Conservation (phyloP, 1,284 basidiomycete genomes). For the Pterulicium gracile region DNA sequence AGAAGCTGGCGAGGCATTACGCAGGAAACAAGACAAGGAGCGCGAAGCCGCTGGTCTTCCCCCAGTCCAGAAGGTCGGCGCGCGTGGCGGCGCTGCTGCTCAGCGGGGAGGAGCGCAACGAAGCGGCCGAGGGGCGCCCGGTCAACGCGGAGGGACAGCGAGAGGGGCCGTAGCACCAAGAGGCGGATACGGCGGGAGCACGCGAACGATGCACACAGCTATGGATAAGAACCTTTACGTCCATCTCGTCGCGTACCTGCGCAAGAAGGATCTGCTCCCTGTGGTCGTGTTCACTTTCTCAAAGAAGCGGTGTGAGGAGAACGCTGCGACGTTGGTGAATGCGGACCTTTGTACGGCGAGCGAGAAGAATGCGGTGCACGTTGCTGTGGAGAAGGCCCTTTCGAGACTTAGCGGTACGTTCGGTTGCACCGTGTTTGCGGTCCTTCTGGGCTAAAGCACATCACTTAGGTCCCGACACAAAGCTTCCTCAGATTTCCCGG, state of each 20-base stretch:
- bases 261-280: constrained; percentile 81
- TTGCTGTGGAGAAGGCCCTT: constrained; percentile 88
- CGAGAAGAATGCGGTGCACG: constrained; percentile 96
- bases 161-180: constrained; percentile 33
- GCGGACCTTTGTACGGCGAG: constrained; percentile 78
- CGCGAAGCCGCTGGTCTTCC: constrained; percentile 87
- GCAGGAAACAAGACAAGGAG: constrained; percentile 96
- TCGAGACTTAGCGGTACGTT: constrained; percentile 77
- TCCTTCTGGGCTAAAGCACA: constrained; percentile 3
- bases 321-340: constrained; percentile 84
- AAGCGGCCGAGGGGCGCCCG: constrained; percentile 38
- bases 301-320: constrained; percentile 95
- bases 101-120: constrained; percentile 50
- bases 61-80: constrained; percentile 72
- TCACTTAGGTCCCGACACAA: constrained; percentile 72
- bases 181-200: constrained; percentile 32
- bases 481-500: constrained; percentile 88
- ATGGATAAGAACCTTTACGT: constrained; percentile 90
- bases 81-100: constrained; percentile 55
- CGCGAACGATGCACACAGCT: constrained; percentile 51
- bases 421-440: constrained; percentile 3
- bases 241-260: constrained; percentile 80
- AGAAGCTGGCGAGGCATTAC: constrained; percentile 79
- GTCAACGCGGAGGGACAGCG: constrained; percentile 38
- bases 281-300: constrained; percentile 97